Percentiles rank a stretch among this genome's conserved stretches.
Evolutionary conservation across 768 basidiomycete species (phyloP).

Genomic region (Amanita phalloides): DNA sequence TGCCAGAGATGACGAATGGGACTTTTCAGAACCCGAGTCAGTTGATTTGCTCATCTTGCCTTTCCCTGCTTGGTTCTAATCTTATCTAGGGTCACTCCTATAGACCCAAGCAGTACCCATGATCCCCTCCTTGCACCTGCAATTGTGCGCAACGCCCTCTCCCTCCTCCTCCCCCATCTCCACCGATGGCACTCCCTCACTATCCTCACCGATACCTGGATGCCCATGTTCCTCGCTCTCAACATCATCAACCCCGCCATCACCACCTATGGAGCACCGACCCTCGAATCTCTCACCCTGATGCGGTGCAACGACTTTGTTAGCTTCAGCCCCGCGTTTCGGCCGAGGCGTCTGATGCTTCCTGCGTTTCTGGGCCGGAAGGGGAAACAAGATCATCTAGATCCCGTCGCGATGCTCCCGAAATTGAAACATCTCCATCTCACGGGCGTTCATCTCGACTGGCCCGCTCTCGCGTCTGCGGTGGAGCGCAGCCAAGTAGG

Average conservation of each 20-base stretch:
- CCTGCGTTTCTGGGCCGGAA: neutral
- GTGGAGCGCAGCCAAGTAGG: neutral
- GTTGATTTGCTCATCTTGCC: conserved; percentile 12
- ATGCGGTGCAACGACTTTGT: conserved; percentile 54
- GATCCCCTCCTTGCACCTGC: conserved; percentile 27
- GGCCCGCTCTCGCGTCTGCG: conserved; percentile 18
- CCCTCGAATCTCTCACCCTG: conserved; percentile 38
- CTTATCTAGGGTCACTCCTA: conserved; percentile 16
- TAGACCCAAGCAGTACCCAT: conserved; percentile 16
- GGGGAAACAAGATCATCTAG: neutral
- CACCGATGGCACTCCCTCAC: conserved; percentile 40
- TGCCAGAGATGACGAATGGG: conserved; percentile 48
- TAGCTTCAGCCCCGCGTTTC: conserved; percentile 33
- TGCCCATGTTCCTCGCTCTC: conserved; percentile 47
- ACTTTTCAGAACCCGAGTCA: conserved; percentile 42
- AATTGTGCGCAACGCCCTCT: conserved; percentile 35
- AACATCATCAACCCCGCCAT: conserved; percentile 28
- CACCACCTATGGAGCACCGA: conserved; percentile 23
- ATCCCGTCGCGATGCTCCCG: conserved; percentile 26
- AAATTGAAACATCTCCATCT: conserved; percentile 37
- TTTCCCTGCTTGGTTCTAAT: neutral
- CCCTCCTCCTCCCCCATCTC: conserved; percentile 40
- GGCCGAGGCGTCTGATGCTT: conserved; percentile 21
- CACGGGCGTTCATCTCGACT: conserved; percentile 46
- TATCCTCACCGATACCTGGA: conserved; percentile 45